Conservation (phyloP, 1,139 yeast genomes). For the Pichia kudriavzevii region DNA sequence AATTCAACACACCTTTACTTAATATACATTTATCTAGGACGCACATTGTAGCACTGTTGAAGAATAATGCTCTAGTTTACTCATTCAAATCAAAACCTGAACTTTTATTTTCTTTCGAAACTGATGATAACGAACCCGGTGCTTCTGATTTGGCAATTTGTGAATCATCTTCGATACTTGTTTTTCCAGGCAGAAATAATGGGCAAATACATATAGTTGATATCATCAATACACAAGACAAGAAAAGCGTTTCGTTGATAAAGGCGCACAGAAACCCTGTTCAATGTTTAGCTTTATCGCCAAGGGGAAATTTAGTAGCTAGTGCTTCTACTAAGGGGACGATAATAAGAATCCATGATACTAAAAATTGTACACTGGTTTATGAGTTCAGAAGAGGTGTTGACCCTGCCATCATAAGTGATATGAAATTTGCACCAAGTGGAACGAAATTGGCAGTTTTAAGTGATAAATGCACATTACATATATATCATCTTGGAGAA, state of each 20-base stretch:
- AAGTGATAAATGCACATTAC: slow-evolving; percentile 84
- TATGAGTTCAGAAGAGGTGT: slow-evolving; percentile 85
- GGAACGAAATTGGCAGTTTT: slow-evolving; percentile 74
- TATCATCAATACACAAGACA: slow-evolving; percentile 49
- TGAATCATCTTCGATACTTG: slow-evolving; percentile 36
- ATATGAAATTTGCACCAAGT: slow-evolving; percentile 76
- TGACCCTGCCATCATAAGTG: slow-evolving; percentile 72
- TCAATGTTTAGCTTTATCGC: slow-evolving; percentile 59
- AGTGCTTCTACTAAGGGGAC: slow-evolving; percentile 89
- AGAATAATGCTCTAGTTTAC: slow-evolving; percentile 62
- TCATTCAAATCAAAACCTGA: slow-evolving; percentile 78
- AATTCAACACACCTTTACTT: slow-evolving; percentile 66
- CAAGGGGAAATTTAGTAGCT: slow-evolving; percentile 74
- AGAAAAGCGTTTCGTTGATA: slow-evolving; percentile 60
- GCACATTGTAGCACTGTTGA: slow-evolving; percentile 64
- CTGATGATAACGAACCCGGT: slow-evolving; percentile 61
- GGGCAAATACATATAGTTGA: slow-evolving; percentile 82
- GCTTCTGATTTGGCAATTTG: slow-evolving; percentile 52
- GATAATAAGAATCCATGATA: slow-evolving; percentile 69
- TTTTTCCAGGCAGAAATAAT: slow-evolving; percentile 59
- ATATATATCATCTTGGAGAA: slow-evolving; percentile 53
- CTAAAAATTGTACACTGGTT: slow-evolving; percentile 61
- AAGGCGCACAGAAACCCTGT: slow-evolving; percentile 77
- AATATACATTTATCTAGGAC: slow-evolving; percentile 70
- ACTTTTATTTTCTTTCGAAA: slow-evolving; percentile 62